Evolutionary conservation across 768 basidiomycete species (phyloP).

Genomic region (Agaricus sinodeliciosus): DNA sequence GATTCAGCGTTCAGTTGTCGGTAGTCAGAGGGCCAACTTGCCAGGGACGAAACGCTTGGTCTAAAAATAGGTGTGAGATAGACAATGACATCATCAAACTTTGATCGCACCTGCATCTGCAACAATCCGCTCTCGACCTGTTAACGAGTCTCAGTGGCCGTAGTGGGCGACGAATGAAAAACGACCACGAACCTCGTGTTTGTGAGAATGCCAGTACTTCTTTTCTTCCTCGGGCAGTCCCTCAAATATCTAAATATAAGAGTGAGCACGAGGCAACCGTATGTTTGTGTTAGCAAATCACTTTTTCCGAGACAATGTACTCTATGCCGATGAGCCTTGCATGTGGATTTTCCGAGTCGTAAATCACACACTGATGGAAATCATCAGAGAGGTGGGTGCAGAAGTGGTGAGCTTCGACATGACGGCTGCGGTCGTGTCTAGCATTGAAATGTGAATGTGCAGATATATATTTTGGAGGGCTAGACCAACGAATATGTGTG

Average conservation of each 20-base stretch:
- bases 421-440: slow-evolving; percentile 8
- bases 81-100: not conserved
- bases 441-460: not conserved
- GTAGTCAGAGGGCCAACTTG: not conserved
- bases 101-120: not conserved
- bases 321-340: slow-evolving; percentile 10
- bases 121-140: slow-evolving; percentile 10
- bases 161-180: not conserved
- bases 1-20: not conserved
- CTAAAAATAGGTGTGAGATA: not conserved
- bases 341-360: slow-evolving; percentile 5
- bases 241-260: slow-evolving; percentile 4
- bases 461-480: not conserved
- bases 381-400: slow-evolving; percentile 9
- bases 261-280: not conserved
- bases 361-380: slow-evolving; percentile 10
- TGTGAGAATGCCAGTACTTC: slow-evolving; percentile 11
- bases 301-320: slow-evolving; percentile 11
- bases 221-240: slow-evolving; percentile 4
- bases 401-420: slow-evolving; percentile 10
- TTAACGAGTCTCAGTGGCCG: not conserved
- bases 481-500: slow-evolving; percentile 6
- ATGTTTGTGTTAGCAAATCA: not conserved
- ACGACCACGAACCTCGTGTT: not conserved
- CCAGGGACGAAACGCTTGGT: not conserved